Evolutionary conservation across 2,329 filamentous ascomycete species (phyloP), one percentile per base, ranked within the genome.

Genomic region (Colletotrichum viniferum): DNA sequence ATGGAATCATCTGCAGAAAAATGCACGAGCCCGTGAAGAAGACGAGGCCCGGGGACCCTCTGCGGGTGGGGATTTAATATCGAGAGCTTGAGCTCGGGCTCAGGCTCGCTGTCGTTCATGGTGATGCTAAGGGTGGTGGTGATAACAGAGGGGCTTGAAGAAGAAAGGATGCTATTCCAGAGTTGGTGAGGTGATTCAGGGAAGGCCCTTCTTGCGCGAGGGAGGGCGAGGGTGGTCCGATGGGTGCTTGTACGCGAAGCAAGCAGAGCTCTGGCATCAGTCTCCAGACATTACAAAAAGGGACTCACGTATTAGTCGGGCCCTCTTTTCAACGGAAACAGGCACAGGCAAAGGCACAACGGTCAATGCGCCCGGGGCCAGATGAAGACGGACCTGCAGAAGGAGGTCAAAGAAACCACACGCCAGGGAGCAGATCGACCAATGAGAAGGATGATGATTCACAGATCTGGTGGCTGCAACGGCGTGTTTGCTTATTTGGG

Each of bases 21-120:
- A 30, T 86, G 83, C 64, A 97, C 90, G 9, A 98, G 88, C 12
- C 94, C 83, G 82, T 91, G 88, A 48, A 91, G 82, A 61, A 90
- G 82, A 13, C 74, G 71, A 26, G 89, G 87, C 2, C 89, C 89
- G 2, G 83, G 78, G 7, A 89, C 78, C 71, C 79, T 82, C 16
- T 73, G 74, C 13, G 88, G 84, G 30, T 81, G 79, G 12, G 87
- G 82, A 79, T 90, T 90, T 76, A 88, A 79, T 62, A 90, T 84
- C 12, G 88, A 89, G 36, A 87, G 79, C 38, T 60, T 38, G 13
- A 60, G 58, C 69, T 69, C 70, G 5, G 43, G 43, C 63, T 60
- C 32, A 63, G 24, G 48, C 14, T 36, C 28, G 38, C 60, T 24
- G 26, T 76, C 58, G 48, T 26, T 18, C 73, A 76, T 76, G n/a